These are phyloP conservation scores for Pyrenophora seminiperda DNA, from an alignment of 2,329 filamentous ascomycete species.

Conservation along the genomic window DNA sequence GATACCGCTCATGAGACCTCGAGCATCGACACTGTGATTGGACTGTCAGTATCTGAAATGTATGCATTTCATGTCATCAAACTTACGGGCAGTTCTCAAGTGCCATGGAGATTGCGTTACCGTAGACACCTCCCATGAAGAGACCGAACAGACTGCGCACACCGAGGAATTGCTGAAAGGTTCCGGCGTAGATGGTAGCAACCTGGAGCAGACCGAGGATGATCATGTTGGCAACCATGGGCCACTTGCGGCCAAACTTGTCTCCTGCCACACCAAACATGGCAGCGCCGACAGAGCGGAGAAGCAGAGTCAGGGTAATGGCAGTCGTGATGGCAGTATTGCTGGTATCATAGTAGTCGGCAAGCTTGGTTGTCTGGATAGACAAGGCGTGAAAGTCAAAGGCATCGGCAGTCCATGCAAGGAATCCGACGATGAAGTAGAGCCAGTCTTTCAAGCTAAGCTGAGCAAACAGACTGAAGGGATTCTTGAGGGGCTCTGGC, in stretches of 20 bases:
- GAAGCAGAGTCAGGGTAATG: constrained; percentile 75
- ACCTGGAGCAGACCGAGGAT: constrained; percentile 72
- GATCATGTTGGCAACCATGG: constrained; percentile 81
- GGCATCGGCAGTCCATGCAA: constrained; percentile 79
- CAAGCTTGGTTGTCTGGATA: constrained; percentile 76
- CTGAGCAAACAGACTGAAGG: constrained; percentile 69
- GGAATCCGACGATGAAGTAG: constrained; percentile 74
- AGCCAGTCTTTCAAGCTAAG: constrained; percentile 71
- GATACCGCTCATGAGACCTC: constrained; percentile 81
- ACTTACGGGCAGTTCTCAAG: constrained; percentile 72
- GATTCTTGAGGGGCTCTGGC: constrained; percentile 71
- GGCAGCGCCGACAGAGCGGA: constrained; percentile 76
- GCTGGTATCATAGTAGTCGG: constrained; percentile 61
- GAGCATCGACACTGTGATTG: constrained; percentile 57
- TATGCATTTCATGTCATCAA: background rate
- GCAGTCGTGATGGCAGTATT: constrained; percentile 74
- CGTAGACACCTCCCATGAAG: constrained; percentile 82
- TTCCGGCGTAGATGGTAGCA: constrained; percentile 75
- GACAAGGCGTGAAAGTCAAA: constrained; percentile 84
- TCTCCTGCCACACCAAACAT: constrained; percentile 79
- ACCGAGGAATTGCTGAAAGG: constrained; percentile 75
- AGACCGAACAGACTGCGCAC: constrained; percentile 75
- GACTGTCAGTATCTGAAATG: constrained; percentile 29
- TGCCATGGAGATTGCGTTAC: constrained; percentile 78
- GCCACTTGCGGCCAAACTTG: constrained; percentile 81